phyloP scores from a whole-genome alignment of 768 basidiomycete genomes.

The Boletus rex-veris region DNA sequence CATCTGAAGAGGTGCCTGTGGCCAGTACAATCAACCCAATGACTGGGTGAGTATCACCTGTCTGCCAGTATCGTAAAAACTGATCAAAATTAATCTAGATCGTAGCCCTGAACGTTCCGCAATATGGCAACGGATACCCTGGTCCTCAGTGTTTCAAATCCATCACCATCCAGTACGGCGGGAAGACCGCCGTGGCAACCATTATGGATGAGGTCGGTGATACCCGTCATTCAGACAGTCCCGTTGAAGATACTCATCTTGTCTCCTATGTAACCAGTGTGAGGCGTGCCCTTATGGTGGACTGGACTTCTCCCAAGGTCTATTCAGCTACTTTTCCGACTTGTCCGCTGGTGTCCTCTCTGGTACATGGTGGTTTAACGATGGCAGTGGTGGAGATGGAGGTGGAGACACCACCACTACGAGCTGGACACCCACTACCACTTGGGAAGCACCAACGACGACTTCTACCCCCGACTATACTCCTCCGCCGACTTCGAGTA shows the following conservation, averaged over 20 bases:
- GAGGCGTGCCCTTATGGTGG: conserved; percentile 62
- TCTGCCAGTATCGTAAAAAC: background rate
- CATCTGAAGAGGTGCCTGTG: conserved; percentile 54
- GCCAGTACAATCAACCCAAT: conserved; percentile 32
- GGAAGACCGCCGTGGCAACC: conserved; percentile 53
- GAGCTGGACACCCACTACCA: conserved; percentile 13
- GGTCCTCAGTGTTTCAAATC: conserved; percentile 58
- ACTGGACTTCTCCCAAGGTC: conserved; percentile 63
- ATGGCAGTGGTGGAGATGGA: conserved; percentile 27
- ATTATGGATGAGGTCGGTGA: conserved; percentile 60
- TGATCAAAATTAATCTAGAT: conserved; percentile 35
- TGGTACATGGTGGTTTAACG: conserved; percentile 57
- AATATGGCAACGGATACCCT: conserved; percentile 61
- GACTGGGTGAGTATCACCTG: conserved; percentile 43
- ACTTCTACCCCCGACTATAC: conserved; percentile 23
- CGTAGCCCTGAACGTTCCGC: conserved; percentile 49
- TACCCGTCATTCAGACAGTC: background rate
- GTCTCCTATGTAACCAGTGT: conserved; percentile 40
- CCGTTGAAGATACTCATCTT: conserved; percentile 1
- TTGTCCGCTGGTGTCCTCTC: conserved; percentile 51
- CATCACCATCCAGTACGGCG: conserved; percentile 60
- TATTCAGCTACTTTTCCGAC: conserved; percentile 61
- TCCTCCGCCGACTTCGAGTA: conserved; percentile 13
- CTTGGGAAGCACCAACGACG: conserved; percentile 21
- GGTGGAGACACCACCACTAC: conserved; percentile 12